phyloP scores from a whole-genome alignment of 2,329 filamentous ascomycete species.

The Neopestalotiopsis sp. region DNA sequence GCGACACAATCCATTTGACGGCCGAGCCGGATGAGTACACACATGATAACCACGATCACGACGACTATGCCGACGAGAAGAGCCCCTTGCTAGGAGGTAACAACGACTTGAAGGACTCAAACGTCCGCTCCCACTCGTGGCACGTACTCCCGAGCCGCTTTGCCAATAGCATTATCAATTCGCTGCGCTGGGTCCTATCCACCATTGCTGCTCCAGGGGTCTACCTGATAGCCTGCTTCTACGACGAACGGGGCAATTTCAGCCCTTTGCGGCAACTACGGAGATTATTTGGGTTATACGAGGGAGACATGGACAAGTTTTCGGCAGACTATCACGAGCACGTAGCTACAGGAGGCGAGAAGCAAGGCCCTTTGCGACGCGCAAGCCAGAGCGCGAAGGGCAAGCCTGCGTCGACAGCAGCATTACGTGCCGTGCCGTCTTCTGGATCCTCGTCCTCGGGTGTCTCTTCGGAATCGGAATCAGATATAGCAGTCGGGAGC shows the following conservation, averaged over 20 bases:
- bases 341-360: slow-evolving; percentile 36
- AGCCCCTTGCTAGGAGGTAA: slow-evolving; percentile 65
- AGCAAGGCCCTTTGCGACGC: slow-evolving; percentile 26
- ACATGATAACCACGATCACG: slow-evolving; percentile 34
- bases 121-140: slow-evolving; percentile 52
- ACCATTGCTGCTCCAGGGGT: slow-evolving; percentile 80
- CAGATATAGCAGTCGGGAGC: slow-evolving; percentile 50
- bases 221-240: slow-evolving; percentile 83
- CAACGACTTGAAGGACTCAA: slow-evolving; percentile 35
- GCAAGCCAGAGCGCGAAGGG: slow-evolving; percentile 32
- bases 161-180: slow-evolving; percentile 73
- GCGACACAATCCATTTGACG: slow-evolving; percentile 22
- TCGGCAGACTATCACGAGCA: slow-evolving; percentile 42
- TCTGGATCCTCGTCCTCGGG: slow-evolving; percentile 66
- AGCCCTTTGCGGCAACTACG: slow-evolving; percentile 76
- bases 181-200: slow-evolving; percentile 78
- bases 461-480: slow-evolving; percentile 74
- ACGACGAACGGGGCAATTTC: slow-evolving; percentile 79
- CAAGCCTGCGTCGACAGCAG: slow-evolving; percentile 28
- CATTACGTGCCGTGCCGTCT: slow-evolving; percentile 36
- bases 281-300: slow-evolving; percentile 61
- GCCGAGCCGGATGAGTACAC: slow-evolving; percentile 42
- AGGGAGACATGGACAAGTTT: slow-evolving; percentile 54
- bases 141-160: slow-evolving; percentile 70
- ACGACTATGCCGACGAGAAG: slow-evolving; percentile 62